Percentiles rank a stretch among this genome's conserved stretches.
phyloP scores from a whole-genome alignment of 2,329 filamentous ascomycete genomes.

The Penicillium sp. region DNA sequence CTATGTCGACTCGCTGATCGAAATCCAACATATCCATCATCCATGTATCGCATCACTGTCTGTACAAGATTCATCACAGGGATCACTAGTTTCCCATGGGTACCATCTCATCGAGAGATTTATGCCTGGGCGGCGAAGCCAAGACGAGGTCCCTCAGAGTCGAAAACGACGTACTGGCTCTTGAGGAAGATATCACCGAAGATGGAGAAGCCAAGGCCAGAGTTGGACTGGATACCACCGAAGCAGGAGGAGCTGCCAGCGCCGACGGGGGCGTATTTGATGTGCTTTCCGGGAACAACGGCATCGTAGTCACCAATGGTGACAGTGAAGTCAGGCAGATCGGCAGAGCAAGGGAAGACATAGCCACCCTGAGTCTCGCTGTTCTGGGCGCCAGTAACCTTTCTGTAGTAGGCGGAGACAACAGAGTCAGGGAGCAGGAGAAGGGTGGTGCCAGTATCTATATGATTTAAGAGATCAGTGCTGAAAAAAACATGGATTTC shows the following conservation, averaged over 20 bases:
- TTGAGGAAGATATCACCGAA: constrained; percentile 80
- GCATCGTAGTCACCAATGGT: constrained; percentile 51
- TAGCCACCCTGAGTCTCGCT: constrained; percentile 53
- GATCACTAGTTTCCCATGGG: neutral
- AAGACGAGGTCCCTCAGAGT: constrained; percentile 50
- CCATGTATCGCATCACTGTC: constrained; percentile 4
- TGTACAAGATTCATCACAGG: constrained; percentile 5
- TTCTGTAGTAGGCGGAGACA: constrained; percentile 58
- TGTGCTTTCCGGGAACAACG: constrained; percentile 52
- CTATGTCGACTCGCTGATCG: neutral
- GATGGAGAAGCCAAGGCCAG: constrained; percentile 62
- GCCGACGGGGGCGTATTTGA: constrained; percentile 53
- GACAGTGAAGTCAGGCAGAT: constrained; percentile 55
- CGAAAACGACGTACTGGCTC: constrained; percentile 71
- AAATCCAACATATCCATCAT: neutral
- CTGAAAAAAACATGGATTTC: neutral
- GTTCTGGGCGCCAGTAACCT: constrained; percentile 54
- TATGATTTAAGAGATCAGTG: neutral
- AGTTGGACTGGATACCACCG: constrained; percentile 69
- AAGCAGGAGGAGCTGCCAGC: constrained; percentile 57
- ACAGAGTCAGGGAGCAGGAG: constrained; percentile 56
- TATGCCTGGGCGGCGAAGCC: constrained; percentile 49
- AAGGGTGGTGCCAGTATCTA: constrained; percentile 68
- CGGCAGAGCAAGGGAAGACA: constrained; percentile 51
- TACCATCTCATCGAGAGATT: neutral